Conservation (phyloP, 352 stramenopile species). For the Sclerospora graminicola region DNA sequence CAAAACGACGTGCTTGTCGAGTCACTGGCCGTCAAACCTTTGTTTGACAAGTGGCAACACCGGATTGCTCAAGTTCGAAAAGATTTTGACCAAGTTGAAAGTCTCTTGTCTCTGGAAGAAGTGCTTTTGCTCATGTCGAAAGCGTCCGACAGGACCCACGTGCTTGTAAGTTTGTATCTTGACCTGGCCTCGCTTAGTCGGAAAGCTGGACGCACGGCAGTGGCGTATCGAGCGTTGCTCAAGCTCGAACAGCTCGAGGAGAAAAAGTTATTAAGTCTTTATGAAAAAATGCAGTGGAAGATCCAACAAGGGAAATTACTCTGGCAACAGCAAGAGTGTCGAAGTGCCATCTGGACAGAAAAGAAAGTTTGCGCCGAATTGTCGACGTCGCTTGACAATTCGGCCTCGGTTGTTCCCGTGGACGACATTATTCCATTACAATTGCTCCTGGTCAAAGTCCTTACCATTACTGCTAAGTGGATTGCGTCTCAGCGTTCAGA, state of each 20-base stretch:
- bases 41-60: slow-evolving; percentile 37
- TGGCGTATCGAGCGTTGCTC: slow-evolving; percentile 52
- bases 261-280: slow-evolving; percentile 17
- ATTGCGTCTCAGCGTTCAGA: slow-evolving; percentile 89
- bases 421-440: slow-evolving; percentile 19
- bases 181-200: slow-evolving; percentile 44
- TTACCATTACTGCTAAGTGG: slow-evolving; percentile 87
- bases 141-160: slow-evolving; percentile 9
- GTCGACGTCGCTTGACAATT: slow-evolving; percentile 10
- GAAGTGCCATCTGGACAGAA: slow-evolving; percentile 63
- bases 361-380: slow-evolving; percentile 51
- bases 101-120: slow-evolving; percentile 52
- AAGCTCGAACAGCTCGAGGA: slow-evolving; percentile 51
- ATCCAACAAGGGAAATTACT: slow-evolving; percentile 73
- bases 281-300: slow-evolving; percentile 46
- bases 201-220: slow-evolving; percentile 50
- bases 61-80: slow-evolving; percentile 30
- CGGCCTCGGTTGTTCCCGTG: slow-evolving; percentile 5
- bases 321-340: slow-evolving; percentile 61
- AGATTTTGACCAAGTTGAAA: slow-evolving; percentile 50
- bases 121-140: slow-evolving; percentile 38
- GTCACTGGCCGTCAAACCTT: slow-evolving; percentile 6
- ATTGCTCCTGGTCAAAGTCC: slow-evolving; percentile 45
- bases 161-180: slow-evolving; percentile 44
- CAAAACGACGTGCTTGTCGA: neutral